Evolutionary conservation across 108 stramenopile species (phyloP).

Genomic region (Nitzschia inconspicua): DNA sequence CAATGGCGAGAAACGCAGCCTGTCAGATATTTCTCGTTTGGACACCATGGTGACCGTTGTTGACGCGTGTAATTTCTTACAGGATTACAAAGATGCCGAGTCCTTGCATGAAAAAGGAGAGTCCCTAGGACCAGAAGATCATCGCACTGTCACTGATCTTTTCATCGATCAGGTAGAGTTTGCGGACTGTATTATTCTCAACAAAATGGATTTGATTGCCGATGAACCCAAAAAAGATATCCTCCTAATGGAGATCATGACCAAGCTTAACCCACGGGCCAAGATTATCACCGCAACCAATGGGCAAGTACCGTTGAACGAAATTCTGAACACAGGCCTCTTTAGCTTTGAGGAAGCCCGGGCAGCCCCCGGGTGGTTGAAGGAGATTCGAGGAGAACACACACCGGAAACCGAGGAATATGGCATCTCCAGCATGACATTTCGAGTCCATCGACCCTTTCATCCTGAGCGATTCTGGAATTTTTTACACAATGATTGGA

Average conservation of each 20-base stretch:
- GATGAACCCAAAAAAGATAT: constrained; percentile 60
- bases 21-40: constrained; percentile 43
- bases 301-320: constrained; percentile 41
- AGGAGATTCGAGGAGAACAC: constrained; percentile 56
- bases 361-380: constrained; percentile 67
- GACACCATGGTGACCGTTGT: constrained; percentile 85
- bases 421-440: constrained; percentile 73
- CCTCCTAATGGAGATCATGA: constrained; percentile 34
- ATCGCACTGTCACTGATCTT: constrained; percentile 47
- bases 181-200: constrained; percentile 88
- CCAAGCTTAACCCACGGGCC: constrained; percentile 69
- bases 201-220: constrained; percentile 88
- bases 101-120: constrained; percentile 2
- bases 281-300: too few species aligned
- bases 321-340: constrained; percentile 60
- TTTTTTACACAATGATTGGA: too few species aligned
- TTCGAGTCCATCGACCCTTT: constrained; percentile 57
- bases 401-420: constrained; percentile 75
- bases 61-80: constrained; percentile 46
- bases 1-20: neutral
- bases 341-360: constrained; percentile 66
- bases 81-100: constrained; percentile 13
- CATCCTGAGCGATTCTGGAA: constrained; percentile 50
- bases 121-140: constrained; percentile 55
- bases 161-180: constrained; percentile 93